A percentile compares a stretch with the other conserved stretches of the same genome.
Conservation (phyloP, 2,329 filamentous ascomycete species). For the Clonostachys rosea region DNA sequence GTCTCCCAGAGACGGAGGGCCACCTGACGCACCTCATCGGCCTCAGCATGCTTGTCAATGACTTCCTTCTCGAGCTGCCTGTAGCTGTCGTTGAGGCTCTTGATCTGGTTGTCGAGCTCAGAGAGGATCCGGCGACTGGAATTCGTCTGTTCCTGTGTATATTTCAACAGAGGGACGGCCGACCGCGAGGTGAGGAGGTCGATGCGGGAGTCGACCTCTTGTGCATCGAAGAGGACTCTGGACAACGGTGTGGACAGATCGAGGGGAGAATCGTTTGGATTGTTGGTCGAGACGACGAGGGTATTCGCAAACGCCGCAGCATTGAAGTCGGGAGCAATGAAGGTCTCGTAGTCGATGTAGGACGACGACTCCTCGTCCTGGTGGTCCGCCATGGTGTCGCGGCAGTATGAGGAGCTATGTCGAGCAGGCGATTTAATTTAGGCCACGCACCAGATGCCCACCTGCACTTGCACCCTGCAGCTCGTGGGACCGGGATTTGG, state of each 20-base stretch:
- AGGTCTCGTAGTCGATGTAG: slow-evolving; percentile 94
- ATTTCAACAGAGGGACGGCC: slow-evolving; percentile 72
- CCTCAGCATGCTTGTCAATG: slow-evolving; percentile 76
- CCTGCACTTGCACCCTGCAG: too few relatives aligned
- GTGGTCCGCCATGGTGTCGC: not conserved
- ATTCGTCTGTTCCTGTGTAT: slow-evolving; percentile 71
- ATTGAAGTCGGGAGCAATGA: slow-evolving; percentile 79
- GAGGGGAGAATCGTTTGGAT: slow-evolving; percentile 80
- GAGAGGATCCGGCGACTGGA: slow-evolving; percentile 69
- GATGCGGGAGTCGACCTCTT: slow-evolving; percentile 95
- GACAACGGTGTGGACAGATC: slow-evolving; percentile 94
- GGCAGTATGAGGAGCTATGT: too few relatives aligned
- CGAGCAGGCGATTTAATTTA: too few relatives aligned
- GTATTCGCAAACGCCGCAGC: slow-evolving; percentile 81
- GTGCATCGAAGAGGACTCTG: slow-evolving; percentile 89
- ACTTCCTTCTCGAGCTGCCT: slow-evolving; percentile 83
- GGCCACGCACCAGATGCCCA: too few relatives aligned
- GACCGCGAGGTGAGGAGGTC: slow-evolving; percentile 82
- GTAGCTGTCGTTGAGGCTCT: slow-evolving; percentile 79
- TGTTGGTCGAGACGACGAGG: slow-evolving; percentile 86
- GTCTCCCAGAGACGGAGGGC: slow-evolving; percentile 78
- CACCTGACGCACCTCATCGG: slow-evolving; percentile 75
- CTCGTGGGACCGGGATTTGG: too few relatives aligned
- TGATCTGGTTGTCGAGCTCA: slow-evolving; percentile 76
- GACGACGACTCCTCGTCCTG: slow-evolving; percentile 57